phyloP scores from a whole-genome alignment of 108 stramenopile species.

The Discostella stelligeroides region DNA sequence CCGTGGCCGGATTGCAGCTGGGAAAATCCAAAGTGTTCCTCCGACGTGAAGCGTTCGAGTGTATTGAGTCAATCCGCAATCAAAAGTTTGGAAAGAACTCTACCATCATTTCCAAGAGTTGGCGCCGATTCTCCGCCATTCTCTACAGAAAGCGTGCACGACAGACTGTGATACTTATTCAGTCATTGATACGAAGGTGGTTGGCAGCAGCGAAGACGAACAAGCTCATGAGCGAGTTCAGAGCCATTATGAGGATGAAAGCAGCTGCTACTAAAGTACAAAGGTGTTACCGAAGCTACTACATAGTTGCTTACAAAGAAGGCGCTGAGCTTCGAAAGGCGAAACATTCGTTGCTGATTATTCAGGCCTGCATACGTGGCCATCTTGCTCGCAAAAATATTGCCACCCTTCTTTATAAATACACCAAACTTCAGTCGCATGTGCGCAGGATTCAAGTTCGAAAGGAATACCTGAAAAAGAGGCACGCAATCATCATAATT shows the following conservation, averaged over 20 bases:
- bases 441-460: slow-evolving; percentile 24
- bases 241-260: slow-evolving; percentile 30
- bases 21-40: slow-evolving; percentile 82
- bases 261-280: slow-evolving; percentile 44
- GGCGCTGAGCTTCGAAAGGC: slow-evolving; percentile 35
- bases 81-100: slow-evolving; percentile 50
- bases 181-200: slow-evolving; percentile 31
- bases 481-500: slow-evolving; percentile 29
- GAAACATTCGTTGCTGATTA: slow-evolving; percentile 31
- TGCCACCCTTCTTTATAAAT: slow-evolving; percentile 16
- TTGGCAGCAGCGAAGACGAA: slow-evolving; percentile 29
- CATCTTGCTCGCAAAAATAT: slow-evolving; percentile 39
- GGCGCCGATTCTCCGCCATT: slow-evolving; percentile 37
- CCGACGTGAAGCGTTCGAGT: slow-evolving; percentile 67
- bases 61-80: slow-evolving; percentile 55
- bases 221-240: slow-evolving; percentile 39
- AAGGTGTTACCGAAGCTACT: slow-evolving; percentile 36
- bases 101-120: slow-evolving; percentile 41
- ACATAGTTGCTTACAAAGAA: slow-evolving; percentile 24
- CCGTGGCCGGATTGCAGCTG: slow-evolving; percentile 64
- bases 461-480: slow-evolving; percentile 16
- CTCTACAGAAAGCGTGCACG: slow-evolving; percentile 14
- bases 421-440: slow-evolving; percentile 34
- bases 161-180: slow-evolving; percentile 31
- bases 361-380: slow-evolving; percentile 45